phyloP scores from a whole-genome alignment of 495 filamentous ascomycete genomes.

The Lichenothelia convexa region DNA sequence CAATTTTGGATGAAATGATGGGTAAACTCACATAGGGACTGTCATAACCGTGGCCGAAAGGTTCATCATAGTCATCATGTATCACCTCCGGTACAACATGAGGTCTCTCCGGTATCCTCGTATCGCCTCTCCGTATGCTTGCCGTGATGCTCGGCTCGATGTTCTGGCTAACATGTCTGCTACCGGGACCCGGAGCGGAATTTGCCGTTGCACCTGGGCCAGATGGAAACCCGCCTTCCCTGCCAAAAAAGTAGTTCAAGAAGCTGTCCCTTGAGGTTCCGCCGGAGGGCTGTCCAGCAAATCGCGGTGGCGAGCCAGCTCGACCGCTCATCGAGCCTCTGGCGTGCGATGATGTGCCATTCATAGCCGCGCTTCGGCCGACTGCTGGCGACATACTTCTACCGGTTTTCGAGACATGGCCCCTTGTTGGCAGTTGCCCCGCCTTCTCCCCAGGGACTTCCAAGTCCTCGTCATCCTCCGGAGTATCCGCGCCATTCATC shows the following conservation, averaged over 20 bases:
- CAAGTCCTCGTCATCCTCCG: slow-evolving; percentile 55
- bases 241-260: slow-evolving; percentile 96
- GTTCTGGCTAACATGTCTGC: slow-evolving; percentile 51
- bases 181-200: slow-evolving; percentile 17
- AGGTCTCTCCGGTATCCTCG: slow-evolving; percentile 20
- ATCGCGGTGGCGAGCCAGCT: slow-evolving; percentile 42
- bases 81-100: slow-evolving; percentile 13
- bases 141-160: slow-evolving; percentile 68
- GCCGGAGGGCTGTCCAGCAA: slow-evolving; percentile 31
- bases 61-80: slow-evolving; percentile 15
- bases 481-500: slow-evolving; percentile 53
- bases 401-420: slow-evolving; percentile 36
- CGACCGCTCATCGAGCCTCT: slow-evolving; percentile 52
- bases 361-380: slow-evolving; percentile 25
- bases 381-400: slow-evolving; percentile 73
- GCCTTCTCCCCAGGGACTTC: slow-evolving; percentile 21
- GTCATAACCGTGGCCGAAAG: slow-evolving; percentile 30
- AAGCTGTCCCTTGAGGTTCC: slow-evolving; percentile 62
- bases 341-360: slow-evolving; percentile 30
- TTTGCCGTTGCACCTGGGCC: slow-evolving; percentile 16
- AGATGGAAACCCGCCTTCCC: slow-evolving; percentile 48
- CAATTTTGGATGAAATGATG: too few species aligned
- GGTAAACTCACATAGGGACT: slow-evolving; percentile 39
- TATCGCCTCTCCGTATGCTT: slow-evolving; percentile 62
- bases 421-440: slow-evolving; percentile 36